A percentile compares a stretch with the other conserved stretches of the same genome.
Evolutionary conservation across 1,139 yeast genomes (phyloP).

Genomic region (Wickerhamiella pararugosa): DNA sequence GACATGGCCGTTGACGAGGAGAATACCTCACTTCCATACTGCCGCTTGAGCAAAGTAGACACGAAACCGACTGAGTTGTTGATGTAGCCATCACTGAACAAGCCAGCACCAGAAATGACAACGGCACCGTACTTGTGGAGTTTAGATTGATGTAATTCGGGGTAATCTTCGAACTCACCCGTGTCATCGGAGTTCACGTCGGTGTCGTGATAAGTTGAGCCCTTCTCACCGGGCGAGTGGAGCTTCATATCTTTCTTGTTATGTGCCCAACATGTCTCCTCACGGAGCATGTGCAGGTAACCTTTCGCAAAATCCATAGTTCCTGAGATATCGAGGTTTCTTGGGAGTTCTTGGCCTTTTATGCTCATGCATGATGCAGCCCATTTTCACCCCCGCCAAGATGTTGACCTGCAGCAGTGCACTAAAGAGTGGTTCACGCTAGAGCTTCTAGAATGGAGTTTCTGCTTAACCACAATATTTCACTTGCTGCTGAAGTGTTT

Average conservation of each 20-base stretch:
- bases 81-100: conserved; percentile 82
- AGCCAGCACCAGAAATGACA: conserved; percentile 78
- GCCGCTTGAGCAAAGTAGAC: conserved; percentile 43
- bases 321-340: neutral
- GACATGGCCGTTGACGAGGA: conserved; percentile 50
- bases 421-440: no score
- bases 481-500: no score
- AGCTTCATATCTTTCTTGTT: conserved; percentile 3
- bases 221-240: conserved; percentile 1
- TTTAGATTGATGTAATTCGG: neutral
- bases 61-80: conserved; percentile 73
- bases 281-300: conserved; percentile 3
- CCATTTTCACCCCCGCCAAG: no score
- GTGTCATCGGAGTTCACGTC: neutral
- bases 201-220: neutral
- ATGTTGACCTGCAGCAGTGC: no score
- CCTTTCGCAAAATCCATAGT: neutral
- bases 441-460: no score
- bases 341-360: neutral
- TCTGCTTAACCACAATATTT: no score
- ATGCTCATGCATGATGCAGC: no score
- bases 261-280: conserved; percentile 4
- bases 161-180: neutral
- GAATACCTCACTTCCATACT: conserved; percentile 48
- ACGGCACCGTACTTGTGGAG: conserved; percentile 49